phyloP scores from a whole-genome alignment of 768 basidiomycete genomes.

The Thelephora aurantiotincta region DNA sequence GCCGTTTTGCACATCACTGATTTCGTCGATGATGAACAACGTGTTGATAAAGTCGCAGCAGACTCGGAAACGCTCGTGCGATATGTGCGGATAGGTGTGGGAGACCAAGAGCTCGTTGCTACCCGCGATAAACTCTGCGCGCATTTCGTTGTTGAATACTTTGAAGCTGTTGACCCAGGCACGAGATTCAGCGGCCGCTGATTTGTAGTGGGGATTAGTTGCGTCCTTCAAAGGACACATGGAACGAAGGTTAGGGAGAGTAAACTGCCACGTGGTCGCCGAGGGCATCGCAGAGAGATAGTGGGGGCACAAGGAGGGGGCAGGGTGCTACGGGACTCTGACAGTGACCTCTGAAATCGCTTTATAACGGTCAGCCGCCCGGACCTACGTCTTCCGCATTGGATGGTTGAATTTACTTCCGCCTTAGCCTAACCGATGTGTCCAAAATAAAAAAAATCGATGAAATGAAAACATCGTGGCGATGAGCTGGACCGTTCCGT shows the following conservation, averaged over 20 bases:
- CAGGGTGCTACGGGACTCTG: neutral
- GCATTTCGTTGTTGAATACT: slow-evolving; percentile 44
- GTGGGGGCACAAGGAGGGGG: slow-evolving; percentile 6
- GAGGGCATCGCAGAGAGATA: slow-evolving; percentile 13
- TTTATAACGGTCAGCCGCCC: too few relatives aligned
- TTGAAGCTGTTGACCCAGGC: slow-evolving; percentile 50
- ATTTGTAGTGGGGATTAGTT: slow-evolving; percentile 42
- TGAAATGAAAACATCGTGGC: too few relatives aligned
- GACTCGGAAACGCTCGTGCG: slow-evolving; percentile 40
- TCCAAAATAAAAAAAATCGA: too few relatives aligned
- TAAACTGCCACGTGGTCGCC: slow-evolving; percentile 16
- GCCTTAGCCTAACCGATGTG: too few relatives aligned
- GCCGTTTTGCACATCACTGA: slow-evolving; percentile 51
- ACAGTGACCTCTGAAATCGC: neutral
- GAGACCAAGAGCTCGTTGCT: slow-evolving; percentile 49
- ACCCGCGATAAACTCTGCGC: slow-evolving; percentile 47
- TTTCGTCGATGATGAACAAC: slow-evolving; percentile 54
- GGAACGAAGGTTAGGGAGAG: slow-evolving; percentile 42
- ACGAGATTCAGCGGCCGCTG: slow-evolving; percentile 41
- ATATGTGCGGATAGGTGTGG: slow-evolving; percentile 45
- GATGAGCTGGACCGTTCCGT: too few relatives aligned
- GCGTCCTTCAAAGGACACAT: slow-evolving; percentile 30
- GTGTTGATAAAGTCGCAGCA: slow-evolving; percentile 53
- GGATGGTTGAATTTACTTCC: too few relatives aligned
- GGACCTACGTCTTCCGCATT: too few relatives aligned